Conservation (phyloP, 2,329 filamentous ascomycete genomes). For the Chrysoporthe cubensis region DNA sequence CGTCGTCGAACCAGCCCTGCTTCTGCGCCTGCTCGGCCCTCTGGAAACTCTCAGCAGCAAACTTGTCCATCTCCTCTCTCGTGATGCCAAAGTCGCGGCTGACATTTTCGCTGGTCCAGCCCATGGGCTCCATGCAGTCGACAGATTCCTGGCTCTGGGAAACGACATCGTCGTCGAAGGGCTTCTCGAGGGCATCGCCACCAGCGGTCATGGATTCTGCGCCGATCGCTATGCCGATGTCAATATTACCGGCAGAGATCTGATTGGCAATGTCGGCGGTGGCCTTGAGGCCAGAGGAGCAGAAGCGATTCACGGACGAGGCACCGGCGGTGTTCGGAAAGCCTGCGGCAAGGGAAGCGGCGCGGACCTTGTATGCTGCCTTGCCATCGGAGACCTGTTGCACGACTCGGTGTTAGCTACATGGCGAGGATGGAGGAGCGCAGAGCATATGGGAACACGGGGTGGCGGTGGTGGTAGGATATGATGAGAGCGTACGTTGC, state of each 20-base stretch:
- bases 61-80: constrained; percentile 81
- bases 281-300: constrained; percentile 93
- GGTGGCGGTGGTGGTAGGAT: background rate
- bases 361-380: constrained; percentile 88
- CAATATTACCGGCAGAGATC: constrained; percentile 79
- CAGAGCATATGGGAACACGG: background rate
- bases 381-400: constrained; percentile 77
- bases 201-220: constrained; percentile 85
- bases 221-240: constrained; percentile 84
- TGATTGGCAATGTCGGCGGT: constrained; percentile 93
- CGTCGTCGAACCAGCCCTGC: constrained; percentile 87
- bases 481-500: constrained; percentile 66
- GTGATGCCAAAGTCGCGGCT: constrained; percentile 85
- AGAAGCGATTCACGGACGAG: constrained; percentile 91
- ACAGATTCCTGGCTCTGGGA: constrained; percentile 72
- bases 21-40: constrained; percentile 90
- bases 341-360: constrained; percentile 85
- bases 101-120: constrained; percentile 96
- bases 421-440: background rate
- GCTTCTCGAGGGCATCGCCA: constrained; percentile 69
- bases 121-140: constrained; percentile 96
- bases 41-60: constrained; percentile 84
- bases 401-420: background rate
- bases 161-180: constrained; percentile 79
- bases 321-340: constrained; percentile 88